Evolutionary conservation across 768 basidiomycete genomes (phyloP).

Genomic region (Favolaschia claudopus): DNA sequence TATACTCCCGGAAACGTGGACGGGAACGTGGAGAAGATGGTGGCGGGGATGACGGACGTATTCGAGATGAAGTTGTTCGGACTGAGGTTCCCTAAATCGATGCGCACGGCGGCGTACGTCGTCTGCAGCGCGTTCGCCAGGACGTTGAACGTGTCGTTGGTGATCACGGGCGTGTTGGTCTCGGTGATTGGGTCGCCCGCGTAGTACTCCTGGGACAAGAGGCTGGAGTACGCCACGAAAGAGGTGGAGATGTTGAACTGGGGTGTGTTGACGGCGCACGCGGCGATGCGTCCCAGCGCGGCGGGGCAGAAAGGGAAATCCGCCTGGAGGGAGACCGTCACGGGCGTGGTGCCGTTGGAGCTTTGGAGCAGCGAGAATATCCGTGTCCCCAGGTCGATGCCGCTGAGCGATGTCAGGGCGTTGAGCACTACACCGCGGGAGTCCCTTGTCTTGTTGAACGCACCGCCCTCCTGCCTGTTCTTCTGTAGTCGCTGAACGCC

Average conservation of each 20-base stretch:
- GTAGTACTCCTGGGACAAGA: background rate
- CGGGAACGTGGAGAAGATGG: background rate
- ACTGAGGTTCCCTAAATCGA: constrained; percentile 37
- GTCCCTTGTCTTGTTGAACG: constrained; percentile 17
- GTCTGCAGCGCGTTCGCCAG: constrained; percentile 33
- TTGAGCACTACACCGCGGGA: constrained; percentile 14
- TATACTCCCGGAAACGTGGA: background rate
- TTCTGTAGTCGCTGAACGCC: constrained; percentile 19
- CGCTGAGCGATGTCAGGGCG: constrained; percentile 4
- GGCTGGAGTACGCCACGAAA: constrained; percentile 20
- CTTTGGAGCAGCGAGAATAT: constrained; percentile 21
- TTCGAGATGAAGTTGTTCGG: constrained; percentile 38
- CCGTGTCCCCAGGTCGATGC: constrained; percentile 24
- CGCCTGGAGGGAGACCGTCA: constrained; percentile 30
- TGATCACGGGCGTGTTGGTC: constrained; percentile 11
- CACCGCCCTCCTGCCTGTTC: constrained; percentile 14
- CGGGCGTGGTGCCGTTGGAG: constrained; percentile 27
- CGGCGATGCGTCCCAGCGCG: constrained; percentile 21
- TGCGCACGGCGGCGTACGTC: constrained; percentile 33
- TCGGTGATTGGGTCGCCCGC: background rate
- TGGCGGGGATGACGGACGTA: background rate
- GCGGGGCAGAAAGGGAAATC: constrained; percentile 32
- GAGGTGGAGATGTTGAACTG: constrained; percentile 24
- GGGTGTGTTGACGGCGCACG: constrained; percentile 27
- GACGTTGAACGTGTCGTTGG: constrained; percentile 10